Conservation (phyloP, 495 filamentous ascomycete species). For the Talaromyces ruber region DNA sequence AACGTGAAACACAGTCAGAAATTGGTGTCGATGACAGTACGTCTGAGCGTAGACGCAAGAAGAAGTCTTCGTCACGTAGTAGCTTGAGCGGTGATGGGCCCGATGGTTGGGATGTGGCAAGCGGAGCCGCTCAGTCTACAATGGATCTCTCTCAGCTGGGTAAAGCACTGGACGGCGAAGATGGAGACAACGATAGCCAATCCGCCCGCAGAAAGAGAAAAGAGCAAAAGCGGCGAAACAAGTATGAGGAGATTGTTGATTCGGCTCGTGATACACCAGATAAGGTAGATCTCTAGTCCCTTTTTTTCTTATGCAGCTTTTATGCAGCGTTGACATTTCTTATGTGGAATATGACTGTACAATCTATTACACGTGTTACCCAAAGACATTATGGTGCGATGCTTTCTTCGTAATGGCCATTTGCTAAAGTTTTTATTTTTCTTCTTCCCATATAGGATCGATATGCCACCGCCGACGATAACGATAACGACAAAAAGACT, state of each 20-base stretch:
- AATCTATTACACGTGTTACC: conserved; percentile 8
- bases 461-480: conserved; percentile 6
- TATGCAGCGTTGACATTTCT: conserved; percentile 13
- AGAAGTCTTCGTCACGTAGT: conserved; percentile 24
- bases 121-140: conserved; percentile 1
- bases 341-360: conserved; percentile 1
- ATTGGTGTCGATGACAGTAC: conserved; percentile 26
- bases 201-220: conserved; percentile 28
- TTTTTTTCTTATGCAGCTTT: conserved; percentile 11
- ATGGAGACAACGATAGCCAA: conserved; percentile 12
- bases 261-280: conserved; percentile 24
- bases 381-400: neutral
- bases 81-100: conserved; percentile 28
- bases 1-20: conserved; percentile 33
- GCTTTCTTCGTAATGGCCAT: conserved; percentile 13
- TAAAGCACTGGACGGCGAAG: conserved; percentile 13
- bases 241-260: conserved; percentile 29
- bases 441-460: conserved; percentile 32
- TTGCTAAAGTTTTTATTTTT: conserved; percentile 29
- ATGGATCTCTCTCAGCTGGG: conserved; percentile 6
- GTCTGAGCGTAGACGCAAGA: conserved; percentile 35
- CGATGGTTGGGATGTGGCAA: conserved; percentile 16
- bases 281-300: conserved; percentile 40
- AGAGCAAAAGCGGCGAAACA: conserved; percentile 31
- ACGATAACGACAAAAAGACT: conserved; percentile 27